Conservation (phyloP, 306 rosid species). For the Pterocarpus macrocarpus region DNA sequence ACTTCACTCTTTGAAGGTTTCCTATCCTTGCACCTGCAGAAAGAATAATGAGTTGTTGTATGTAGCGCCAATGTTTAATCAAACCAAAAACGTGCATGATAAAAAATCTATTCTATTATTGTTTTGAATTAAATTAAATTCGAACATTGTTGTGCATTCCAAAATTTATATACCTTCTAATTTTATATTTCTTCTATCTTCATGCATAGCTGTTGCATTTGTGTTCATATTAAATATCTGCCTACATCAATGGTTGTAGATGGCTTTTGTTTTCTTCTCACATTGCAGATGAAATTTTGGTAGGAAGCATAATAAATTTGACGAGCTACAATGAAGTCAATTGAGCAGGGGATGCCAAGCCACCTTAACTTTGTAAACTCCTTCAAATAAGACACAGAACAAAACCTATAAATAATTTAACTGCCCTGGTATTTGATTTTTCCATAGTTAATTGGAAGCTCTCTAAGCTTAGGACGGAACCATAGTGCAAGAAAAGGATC, state of each 20-base stretch:
- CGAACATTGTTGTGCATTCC: too few relatives aligned
- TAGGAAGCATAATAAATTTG: slow-evolving; percentile 11
- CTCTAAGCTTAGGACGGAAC: not conserved
- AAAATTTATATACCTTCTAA: too few relatives aligned
- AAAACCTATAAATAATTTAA: slow-evolving; percentile 20
- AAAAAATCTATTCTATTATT: too few relatives aligned
- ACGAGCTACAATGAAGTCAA: slow-evolving; percentile 46
- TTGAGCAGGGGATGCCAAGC: slow-evolving; percentile 61
- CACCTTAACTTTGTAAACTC: slow-evolving; percentile 38
- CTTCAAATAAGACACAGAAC: slow-evolving; percentile 45
- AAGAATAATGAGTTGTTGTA: too few relatives aligned
- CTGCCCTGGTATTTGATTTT: not conserved
- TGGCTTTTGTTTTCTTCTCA: slow-evolving; percentile 24
- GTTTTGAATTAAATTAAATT: too few relatives aligned
- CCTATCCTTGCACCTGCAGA: too few relatives aligned
- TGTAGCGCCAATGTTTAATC: too few relatives aligned
- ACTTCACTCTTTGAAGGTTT: too few relatives aligned
- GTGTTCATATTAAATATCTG: slow-evolving; percentile 6
- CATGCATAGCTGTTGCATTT: not conserved
- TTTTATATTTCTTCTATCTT: not conserved
- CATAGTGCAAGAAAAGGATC: slow-evolving; percentile 1
- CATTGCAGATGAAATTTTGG: slow-evolving; percentile 10
- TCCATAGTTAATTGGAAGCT: slow-evolving; percentile 12
- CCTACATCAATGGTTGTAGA: not conserved
- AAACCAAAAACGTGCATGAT: too few relatives aligned